Base-by-base conservation (phyloP, 805 yeast genomes). In the Tetrapisispora arboricola region DNA sequence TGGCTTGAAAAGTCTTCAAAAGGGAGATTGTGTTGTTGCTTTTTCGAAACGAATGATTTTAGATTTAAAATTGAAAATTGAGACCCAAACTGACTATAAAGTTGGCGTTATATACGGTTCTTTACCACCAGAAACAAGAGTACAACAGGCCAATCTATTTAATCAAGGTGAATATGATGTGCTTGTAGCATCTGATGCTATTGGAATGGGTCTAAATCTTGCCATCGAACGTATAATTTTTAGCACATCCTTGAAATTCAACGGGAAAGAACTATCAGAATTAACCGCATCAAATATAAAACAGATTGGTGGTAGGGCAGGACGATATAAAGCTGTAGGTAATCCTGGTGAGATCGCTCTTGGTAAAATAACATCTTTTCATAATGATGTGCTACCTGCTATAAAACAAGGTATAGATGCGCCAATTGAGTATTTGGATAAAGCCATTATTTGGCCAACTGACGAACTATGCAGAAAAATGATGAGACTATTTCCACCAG, bases 301-400 rank as follows among this genome's bases (percentile, higher is more conserved):
- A 58, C 98, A 92, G 58, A 90, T 92, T 45, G 96, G 92, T 4
- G 98, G 98, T 1, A 70, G 98, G 47, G 98, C 98, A 0, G 98
- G 98, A 1, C 65, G 98, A 45, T 92, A 66, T 51, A 72, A 68
- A 43, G 43, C 49, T 2, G 36, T 26, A 7, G 20, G 40, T 1
- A 16, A 30, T 18, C 43, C 36, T 9, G 47, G 44, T 15, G 45
- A 42, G 3, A 57, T 40, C 25, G 54, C 64, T 3, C 53, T 60
- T 26, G 80, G 80, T 0, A 66, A 67, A 49, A 78, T 83, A 1
- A 70, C 81, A 0, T 76, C 87, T 0, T 64, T 77, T 43, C 58
- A 62, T 15, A 38, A 50, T 2, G 51, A 56, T 3, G 79, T 73
- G 32, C 60, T 80, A 42, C 51, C 54, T 1, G 63, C 63, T 36